A percentile compares a stretch with the other conserved stretches of the same genome.
phyloP scores from a whole-genome alignment of 1,284 basidiomycete genomes.

The Boletus sp. region DNA sequence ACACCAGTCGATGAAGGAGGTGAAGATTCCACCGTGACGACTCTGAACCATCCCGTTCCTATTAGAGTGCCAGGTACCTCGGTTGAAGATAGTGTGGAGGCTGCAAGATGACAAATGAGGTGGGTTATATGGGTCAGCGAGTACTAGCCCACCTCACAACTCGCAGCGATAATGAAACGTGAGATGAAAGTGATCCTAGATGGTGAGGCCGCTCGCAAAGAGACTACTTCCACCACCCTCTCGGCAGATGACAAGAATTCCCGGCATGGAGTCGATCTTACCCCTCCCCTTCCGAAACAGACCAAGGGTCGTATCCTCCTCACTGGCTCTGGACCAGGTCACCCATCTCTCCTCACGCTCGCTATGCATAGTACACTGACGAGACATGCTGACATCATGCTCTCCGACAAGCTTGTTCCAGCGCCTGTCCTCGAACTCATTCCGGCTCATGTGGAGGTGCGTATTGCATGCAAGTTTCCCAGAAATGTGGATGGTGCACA shows the following conservation, averaged over 20 bases:
- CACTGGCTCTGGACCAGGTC: slow-evolving; percentile 94
- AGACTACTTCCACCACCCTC: not conserved
- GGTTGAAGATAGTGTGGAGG: slow-evolving; percentile 55
- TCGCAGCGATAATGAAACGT: slow-evolving; percentile 69
- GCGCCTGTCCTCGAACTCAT: slow-evolving; percentile 88
- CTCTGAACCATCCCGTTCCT: slow-evolving; percentile 83
- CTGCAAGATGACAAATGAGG: slow-evolving; percentile 68
- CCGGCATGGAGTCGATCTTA: slow-evolving; percentile 31
- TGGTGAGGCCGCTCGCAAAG: slow-evolving; percentile 38
- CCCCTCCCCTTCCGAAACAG: slow-evolving; percentile 35
- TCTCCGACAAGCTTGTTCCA: slow-evolving; percentile 98
- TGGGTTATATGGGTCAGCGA: slow-evolving; percentile 94
- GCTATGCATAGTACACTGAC: slow-evolving; percentile 86
- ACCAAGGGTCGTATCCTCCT: slow-evolving; percentile 77
- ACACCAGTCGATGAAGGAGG: slow-evolving; percentile 39
- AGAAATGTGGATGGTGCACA: slow-evolving; percentile 97
- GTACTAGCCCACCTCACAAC: slow-evolving; percentile 86
- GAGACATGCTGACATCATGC: slow-evolving; percentile 79
- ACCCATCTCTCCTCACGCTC: slow-evolving; percentile 89
- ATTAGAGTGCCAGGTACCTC: slow-evolving; percentile 36
- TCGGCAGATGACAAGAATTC: slow-evolving; percentile 26
- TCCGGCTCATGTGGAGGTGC: slow-evolving; percentile 68
- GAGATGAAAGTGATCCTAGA: slow-evolving; percentile 73
- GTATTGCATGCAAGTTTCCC: slow-evolving; percentile 96
- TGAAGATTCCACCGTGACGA: slow-evolving; percentile 61